Base-by-base conservation (phyloP, 257 asterid genomes). In the Solanum pennellii region DNA sequence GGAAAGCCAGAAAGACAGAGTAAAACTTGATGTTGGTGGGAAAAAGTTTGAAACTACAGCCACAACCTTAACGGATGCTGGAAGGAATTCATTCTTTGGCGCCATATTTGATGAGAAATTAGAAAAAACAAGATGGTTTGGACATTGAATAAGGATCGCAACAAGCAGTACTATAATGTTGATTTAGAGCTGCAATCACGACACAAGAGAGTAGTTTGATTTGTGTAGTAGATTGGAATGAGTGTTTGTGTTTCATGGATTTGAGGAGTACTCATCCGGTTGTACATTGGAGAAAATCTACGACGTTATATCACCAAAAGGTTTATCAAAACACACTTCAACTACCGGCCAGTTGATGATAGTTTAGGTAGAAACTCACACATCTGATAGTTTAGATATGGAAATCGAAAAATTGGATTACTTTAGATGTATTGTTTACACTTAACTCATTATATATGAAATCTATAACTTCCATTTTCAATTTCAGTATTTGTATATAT, bases 221-320 rank as follows among this genome's bases (percentile, higher is more conserved):
- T 1, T 96, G 99, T 31, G 98, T 96, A 11, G 98, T 96, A 89
- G 94, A 96, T 29, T 98, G 93, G 89, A 94, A 89, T 2, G 97
- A 94, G 89, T 95, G 93, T 89, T 86, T 95, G 35, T 96, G 99
- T 85, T 96, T 95, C 39, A 93, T 96, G 95, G 98, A 96, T 87
- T 83, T 94, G 90, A 94, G 98, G 84, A 89, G 92, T 21, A 33
- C 83, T 1, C 88, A 73, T 9, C 93, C 94, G 68, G 77, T 66
- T 21, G 91, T 94, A 8, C 86, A 94, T 88, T 96, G 99, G 99
- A 95, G 98, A 84, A 60, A 23, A 5, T 23, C 69, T 21, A 60
- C 93, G 98, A 42, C 10, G 14, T 14, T 44, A 44, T 12, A 4
- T 44, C 49, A 44, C 49, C 15, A 12, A 44, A 44, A 44, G 13